Base-by-base conservation (phyloP, 805 yeast genomes). In the Nematodospora valgi region DNA sequence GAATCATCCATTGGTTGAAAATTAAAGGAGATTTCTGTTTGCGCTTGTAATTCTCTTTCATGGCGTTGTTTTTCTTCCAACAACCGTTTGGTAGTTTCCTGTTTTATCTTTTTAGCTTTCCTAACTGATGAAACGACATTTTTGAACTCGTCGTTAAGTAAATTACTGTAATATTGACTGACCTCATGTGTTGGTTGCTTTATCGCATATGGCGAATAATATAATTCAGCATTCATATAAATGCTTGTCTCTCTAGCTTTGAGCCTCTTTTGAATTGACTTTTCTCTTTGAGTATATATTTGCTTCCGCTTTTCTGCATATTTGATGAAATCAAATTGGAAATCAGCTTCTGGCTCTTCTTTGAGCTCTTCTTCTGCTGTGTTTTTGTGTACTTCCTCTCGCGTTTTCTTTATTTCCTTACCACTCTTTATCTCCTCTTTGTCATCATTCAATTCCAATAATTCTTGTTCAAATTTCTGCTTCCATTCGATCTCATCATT, bases 321-420 rank as follows among this genome's bases (percentile, higher is more conserved):
- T 26, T 62, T 76, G 10, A 68, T 75, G 25, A 84, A 66, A 55
- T 82, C 81, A 42, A 81, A 74, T 10, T 38, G 25, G n/a, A 27
- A 17, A 12, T 34, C 40, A 2, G 34, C n/a, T n/a, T 12, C 23
- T 10, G 27, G 37, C 7, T 35, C 18, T 23, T 25, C 13, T 8
- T 23, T 24, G n/a, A n/a, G n/a, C n/a, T 14, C 17, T 27, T 25
- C 30, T 2, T 18, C 34, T 17, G 18, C 24, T 16, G 14, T 25
- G 5, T 26, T 34, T 20, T 23, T 26, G 28, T 38, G 15, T 20
- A 22, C 7, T 18, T 33, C 35, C 9, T 32, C 28, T n/a, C n/a
- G n/a, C n/a, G n/a, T n/a, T n/a, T n/a, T n/a, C 17, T 30, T 35
- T 19, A 17, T 34, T 37, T 23, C 27, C 11, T 23, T 26, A 9